Evolutionary conservation across 2,329 filamentous ascomycete species (phyloP).

Genomic region (Trichoderma breve): DNA sequence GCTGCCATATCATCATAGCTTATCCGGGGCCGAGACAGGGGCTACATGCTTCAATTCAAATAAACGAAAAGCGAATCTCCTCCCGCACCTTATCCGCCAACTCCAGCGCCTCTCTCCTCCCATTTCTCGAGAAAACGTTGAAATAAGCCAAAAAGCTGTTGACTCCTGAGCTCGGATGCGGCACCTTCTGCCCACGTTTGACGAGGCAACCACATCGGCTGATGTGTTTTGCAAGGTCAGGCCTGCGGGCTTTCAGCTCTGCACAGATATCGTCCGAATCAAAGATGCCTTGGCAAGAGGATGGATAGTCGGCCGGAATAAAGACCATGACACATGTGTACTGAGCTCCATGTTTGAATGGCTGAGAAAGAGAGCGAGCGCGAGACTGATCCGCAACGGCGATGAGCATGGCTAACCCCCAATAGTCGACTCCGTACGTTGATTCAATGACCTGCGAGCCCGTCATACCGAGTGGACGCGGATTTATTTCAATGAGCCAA

Average conservation of each 20-base stretch:
- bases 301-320: conserved; percentile 12
- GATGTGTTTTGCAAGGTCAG: background rate
- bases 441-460: conserved; percentile 19
- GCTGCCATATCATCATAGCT: too few relatives aligned
- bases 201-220: background rate
- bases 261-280: background rate
- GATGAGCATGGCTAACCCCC: conserved; percentile 17
- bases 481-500: conserved; percentile 24
- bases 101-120: background rate
- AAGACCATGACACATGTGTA: conserved; percentile 20
- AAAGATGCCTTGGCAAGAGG: background rate
- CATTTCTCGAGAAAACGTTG: background rate
- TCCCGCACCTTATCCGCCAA: background rate
- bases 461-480: conserved; percentile 23
- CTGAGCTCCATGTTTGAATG: conserved; percentile 21
- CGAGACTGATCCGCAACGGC: conserved; percentile 16
- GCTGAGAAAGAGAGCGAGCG: conserved; percentile 19
- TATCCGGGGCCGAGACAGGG: background rate
- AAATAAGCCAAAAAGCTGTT: background rate
- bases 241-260: background rate
- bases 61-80: background rate
- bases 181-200: background rate
- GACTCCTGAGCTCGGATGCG: background rate
- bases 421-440: conserved; percentile 25
- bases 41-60: background rate